Base-by-base conservation (phyloP, 1,139 yeast species). In the Blastobotrys capitulatus region DNA sequence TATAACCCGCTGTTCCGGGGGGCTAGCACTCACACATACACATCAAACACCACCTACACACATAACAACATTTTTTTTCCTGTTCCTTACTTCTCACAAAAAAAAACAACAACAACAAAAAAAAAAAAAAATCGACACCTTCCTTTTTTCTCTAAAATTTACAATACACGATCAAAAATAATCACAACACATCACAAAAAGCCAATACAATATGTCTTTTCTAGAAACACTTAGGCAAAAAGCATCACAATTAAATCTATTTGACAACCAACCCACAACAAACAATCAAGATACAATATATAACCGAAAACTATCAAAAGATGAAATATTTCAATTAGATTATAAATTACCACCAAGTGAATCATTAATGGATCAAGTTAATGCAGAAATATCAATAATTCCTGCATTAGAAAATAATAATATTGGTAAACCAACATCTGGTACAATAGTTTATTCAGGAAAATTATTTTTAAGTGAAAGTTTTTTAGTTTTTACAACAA, bases 341-440 rank as follows among this genome's bases (percentile, higher is more conserved):
- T 84, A 79, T 69, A 75, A 75, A 27, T 72, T 90, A 10, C 97
- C 97, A 1, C 81, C 77, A 41, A 75, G 75, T 1, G 96, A 92
- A 62, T 66, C 73, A 2, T 74, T 88, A 13, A 60, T 86, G 48
- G 82, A 79, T 53, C 87, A 85, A 59, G 77, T 81, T 10, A 76
- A 82, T 15, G 94, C 85, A 0, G 95, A 86, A 62, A 69, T 88
- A 1, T 72, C 81, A 5, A 65, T 79, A 34, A 72, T 78, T 22
- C 74, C 77, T 46, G 48, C 54, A 8, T 13, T 39, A 12, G 38
- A 37, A 10, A 29, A 38, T 27, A 37, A 18, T 53, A 49, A 15
- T 12, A 27, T 15, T 25, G 19, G 32, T 9, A 34, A 35, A 13
- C 47, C 50, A 1, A 16, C 47, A 7, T 25, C 46, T n/a, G 38